These are phyloP conservation scores for Cyberlindnera euphorbiiphila DNA, from an alignment of 805 yeast genomes.

Conservation along the genomic window DNA sequence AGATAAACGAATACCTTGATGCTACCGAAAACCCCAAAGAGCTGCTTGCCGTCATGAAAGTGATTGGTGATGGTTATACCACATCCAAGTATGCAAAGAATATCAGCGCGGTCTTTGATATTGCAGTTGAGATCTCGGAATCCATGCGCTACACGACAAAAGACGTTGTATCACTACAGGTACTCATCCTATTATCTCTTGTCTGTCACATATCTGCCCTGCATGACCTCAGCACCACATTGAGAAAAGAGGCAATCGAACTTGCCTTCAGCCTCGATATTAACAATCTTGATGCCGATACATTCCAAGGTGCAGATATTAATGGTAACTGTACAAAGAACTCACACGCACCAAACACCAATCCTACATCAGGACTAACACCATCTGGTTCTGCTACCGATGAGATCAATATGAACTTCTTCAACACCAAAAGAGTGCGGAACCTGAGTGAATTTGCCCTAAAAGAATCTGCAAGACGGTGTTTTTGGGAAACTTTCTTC, in stretches of 20 bases:
- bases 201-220: constrained; percentile 49
- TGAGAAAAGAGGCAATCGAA: constrained; percentile 41
- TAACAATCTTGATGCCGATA: constrained; percentile 35
- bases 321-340: constrained; percentile 19
- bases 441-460: constrained; percentile 16
- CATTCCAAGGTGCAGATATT: constrained; percentile 22
- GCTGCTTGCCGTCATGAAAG: constrained; percentile 42
- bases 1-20: constrained; percentile 33
- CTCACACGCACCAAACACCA: constrained; percentile 8
- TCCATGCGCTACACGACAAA: constrained; percentile 28
- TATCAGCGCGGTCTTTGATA: constrained; percentile 37
- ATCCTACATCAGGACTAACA: constrained; percentile 8
- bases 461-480: constrained; percentile 36
- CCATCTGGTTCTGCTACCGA: constrained; percentile 16
- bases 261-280: constrained; percentile 36
- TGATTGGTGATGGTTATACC: constrained; percentile 47
- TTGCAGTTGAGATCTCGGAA: constrained; percentile 32
- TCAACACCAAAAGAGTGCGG: constrained; percentile 23
- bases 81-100: constrained; percentile 34
- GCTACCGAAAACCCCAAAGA: constrained; percentile 36
- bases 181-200: constrained; percentile 38
- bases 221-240: constrained; percentile 40
- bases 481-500: constrained; percentile 50
- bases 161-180: constrained; percentile 43
- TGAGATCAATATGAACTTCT: constrained; percentile 25